Base-by-base conservation (phyloP, 306 rosid genomes). In the Quercus wislizeni region DNA sequence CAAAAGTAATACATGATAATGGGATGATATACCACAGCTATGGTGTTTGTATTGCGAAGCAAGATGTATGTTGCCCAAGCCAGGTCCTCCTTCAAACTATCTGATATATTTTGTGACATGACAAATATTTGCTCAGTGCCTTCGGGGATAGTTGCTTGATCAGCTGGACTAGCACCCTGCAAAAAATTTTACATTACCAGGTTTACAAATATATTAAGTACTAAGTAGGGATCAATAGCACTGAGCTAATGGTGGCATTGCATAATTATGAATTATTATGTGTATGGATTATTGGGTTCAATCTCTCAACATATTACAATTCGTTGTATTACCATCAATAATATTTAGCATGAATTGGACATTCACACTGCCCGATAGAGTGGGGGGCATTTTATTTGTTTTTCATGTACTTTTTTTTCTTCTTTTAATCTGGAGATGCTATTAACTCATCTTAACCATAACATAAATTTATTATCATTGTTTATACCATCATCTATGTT, bases 61-160 rank as follows among this genome's bases (percentile, higher is more conserved):
- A 92, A 77, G 81, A 92, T 71, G 74, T 92, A 95, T 2, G 97
- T 91, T 27, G 97, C 88, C 99, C 99, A 92, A 81, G 99, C 98
- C 73, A 95, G 72, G 74, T 92, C 98, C 75, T 95, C 98, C 88
- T 89, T 90, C 78, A 72, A 58, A 84, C 80, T 74, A 77, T 89
- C 80, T 46, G 75, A 82, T 38, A 89, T 78, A 76, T 75, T 86
- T 33, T 82, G 56, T 15, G 99, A 90, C 87, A 95, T 82, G 82
- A 86, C 79, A 86, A 95, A 91, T 84, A 89, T 82, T 84, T 95
- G 98, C 82, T 93, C 87, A 25, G 89, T 77, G 13, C 86, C 94
- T 56, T 88, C 89, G 0, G 97, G 97, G 80, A 91, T 86, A 64
- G 80, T 87, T 51, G 87, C 79, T 85, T 89, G 93, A 72, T 90